phyloP scores from a whole-genome alignment of 164 flowering plant genomes.

The Nelumbo lutea region DNA sequence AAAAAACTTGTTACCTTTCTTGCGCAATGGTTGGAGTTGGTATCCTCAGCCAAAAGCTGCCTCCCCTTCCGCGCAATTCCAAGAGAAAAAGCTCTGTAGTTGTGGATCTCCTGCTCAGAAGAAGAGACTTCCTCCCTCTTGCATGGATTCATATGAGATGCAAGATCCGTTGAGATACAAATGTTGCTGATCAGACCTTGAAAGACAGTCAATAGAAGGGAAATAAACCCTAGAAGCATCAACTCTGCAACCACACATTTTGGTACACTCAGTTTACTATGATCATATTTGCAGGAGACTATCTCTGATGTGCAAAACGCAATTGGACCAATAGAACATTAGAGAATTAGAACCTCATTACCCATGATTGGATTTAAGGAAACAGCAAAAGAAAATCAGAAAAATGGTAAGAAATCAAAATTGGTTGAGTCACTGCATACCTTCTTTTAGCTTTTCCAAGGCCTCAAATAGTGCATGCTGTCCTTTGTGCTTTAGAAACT shows the following conservation, averaged over 20 bases:
- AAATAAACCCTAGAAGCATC: conserved; percentile 94
- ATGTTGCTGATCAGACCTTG: conserved; percentile 52
- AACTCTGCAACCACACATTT: conserved; percentile 49
- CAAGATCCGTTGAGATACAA: conserved; percentile 40
- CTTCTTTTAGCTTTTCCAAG: conserved; percentile 62
- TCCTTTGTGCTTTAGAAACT: conserved; percentile 25
- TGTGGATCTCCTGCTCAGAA: neutral
- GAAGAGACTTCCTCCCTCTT: conserved; percentile 11
- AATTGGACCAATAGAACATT: no score
- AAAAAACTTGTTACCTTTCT: conserved; percentile 10
- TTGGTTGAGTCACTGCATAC: conserved; percentile 11
- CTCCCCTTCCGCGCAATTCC: conserved; percentile 13
- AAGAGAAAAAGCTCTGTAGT: conserved; percentile 1
- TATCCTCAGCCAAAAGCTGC: conserved; percentile 23
- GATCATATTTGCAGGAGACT: neutral
- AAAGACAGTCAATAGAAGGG: conserved; percentile 67
- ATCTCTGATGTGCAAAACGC: no score
- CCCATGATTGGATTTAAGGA: neutral
- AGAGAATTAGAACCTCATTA: no score
- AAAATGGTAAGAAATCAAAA: neutral
- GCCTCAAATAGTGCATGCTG: conserved; percentile 57
- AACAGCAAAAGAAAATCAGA: neutral
- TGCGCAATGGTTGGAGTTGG: conserved; percentile 16
- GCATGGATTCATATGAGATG: conserved; percentile 63
- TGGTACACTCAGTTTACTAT: neutral